Percentiles rank a stretch among this genome's conserved stretches.
These are phyloP conservation scores for Acanthamoeba triangularis DNA, from an alignment of 208 protist genomes.

Conservation along the genomic window DNA sequence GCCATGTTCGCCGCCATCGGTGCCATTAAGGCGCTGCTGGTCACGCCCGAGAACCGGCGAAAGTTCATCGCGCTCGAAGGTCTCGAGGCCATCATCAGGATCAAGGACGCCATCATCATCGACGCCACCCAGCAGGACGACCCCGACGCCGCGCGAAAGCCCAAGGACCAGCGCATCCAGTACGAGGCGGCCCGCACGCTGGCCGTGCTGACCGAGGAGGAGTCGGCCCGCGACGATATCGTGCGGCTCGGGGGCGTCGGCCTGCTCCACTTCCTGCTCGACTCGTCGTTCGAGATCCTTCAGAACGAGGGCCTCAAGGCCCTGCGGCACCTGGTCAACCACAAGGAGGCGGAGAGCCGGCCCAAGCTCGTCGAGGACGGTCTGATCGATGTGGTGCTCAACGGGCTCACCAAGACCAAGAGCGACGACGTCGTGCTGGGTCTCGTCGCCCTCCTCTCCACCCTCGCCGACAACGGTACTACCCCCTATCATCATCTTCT, in stretches of 20 bases:
- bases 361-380: slow-evolving; percentile 39
- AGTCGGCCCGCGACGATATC: background rate
- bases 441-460: background rate
- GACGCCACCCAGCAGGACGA: slow-evolving; percentile 39
- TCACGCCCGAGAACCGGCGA: background rate
- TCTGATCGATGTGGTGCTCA: slow-evolving; percentile 9
- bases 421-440: slow-evolving; percentile 36
- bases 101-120: slow-evolving; percentile 78
- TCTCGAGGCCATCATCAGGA: slow-evolving; percentile 52
- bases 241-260: background rate
- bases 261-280: slow-evolving; percentile 59
- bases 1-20: slow-evolving; percentile 67
- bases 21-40: slow-evolving; percentile 30
- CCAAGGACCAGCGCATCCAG: slow-evolving; percentile 72
- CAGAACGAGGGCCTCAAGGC: slow-evolving; percentile 50
- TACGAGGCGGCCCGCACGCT: slow-evolving; percentile 64
- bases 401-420: slow-evolving; percentile 53
- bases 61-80: slow-evolving; percentile 18
- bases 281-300: slow-evolving; percentile 68
- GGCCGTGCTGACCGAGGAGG: slow-evolving; percentile 64
- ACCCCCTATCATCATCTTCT: too few species aligned
- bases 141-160: background rate
- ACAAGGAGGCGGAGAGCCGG: background rate
- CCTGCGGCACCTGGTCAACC: background rate
- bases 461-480: slow-evolving; percentile 33